Base-by-base conservation (phyloP, 768 basidiomycete species). In the Wakefieldia striispora region DNA sequence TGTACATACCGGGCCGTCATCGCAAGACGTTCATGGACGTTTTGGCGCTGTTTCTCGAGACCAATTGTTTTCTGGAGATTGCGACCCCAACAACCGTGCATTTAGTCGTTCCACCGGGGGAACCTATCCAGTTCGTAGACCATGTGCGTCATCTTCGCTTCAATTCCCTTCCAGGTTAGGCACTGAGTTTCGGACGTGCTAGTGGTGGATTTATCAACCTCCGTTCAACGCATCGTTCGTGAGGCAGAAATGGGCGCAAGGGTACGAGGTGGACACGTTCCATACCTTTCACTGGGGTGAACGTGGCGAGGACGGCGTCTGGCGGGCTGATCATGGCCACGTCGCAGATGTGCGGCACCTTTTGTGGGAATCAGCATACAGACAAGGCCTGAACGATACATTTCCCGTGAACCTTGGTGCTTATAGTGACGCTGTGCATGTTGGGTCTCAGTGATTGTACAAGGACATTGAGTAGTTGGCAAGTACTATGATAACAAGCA, bases 221-320 rank as follows among this genome's bases (percentile, higher is more conserved):
- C 78, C 76, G 17, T 75, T 75, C 45, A 70, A 77, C 46, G 67
- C 74, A 13, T 64, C 65, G 20, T 79, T 74, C 53, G 77, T 79
- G 47, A 68, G 76, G 14, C 61, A 72, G 39, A 69, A 74, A 45
- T 79, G 78, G 78, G 58, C 54, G 0, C 61, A 71, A 47, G 77
- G 76, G 1, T 70, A 62, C 46, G 77, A 78, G 47, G 77, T 79
- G 16, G 78, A 78, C 50, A 74, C 77, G 9, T 78, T 79, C 57
- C 77, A 79, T 50, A 69, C 74, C 0, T 79, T 77, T 49, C 74
- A 76, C 53, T 78, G 78, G 77, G 75, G 73, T 10, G 75, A 76
- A 43, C 65, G 47, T 6, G 64, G 53, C 4, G 58, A 43, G 4
- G 63, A 72, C 24, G 71, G 69, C 3, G 43, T 56, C 24, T 76